Base-by-base conservation (phyloP, 2,329 filamentous ascomycete species). In the Aspergillus jensenii region DNA sequence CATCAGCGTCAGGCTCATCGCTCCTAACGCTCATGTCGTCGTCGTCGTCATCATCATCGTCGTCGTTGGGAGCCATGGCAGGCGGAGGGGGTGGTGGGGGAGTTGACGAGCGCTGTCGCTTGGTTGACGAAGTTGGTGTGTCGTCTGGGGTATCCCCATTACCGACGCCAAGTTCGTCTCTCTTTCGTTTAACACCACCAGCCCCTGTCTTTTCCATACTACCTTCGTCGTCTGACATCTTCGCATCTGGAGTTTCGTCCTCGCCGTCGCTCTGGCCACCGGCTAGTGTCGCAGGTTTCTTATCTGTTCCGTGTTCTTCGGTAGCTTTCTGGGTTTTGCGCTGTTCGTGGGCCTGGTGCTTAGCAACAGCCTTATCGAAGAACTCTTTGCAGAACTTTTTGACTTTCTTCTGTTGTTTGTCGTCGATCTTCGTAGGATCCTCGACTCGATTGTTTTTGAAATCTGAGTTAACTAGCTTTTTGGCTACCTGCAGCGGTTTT, bases 401-500 rank as follows among this genome's bases (percentile, higher is more conserved):
- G 59, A 97, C 85, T 62, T 92, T 91, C 70, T 88, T 88, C 66
- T 88, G 84, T 67, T 95, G 90, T 70, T 91, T 93, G 37, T 90
- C 84, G 27, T 83, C 84, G 63, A 97, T 88, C 49, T 84, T 85
- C 23, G 86, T 90, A 0, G 92, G 93, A 68, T 97, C 88, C 46
- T 86, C 83, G 9, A 97, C 92, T n/a, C 91, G 88, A 48, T 87
- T 86, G 69, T 93, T 89, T 73, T 96, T 96, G 78, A 90, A 97
- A 73, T 98, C 93, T 0, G 91, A 95, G 17, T 90, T 86, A 19
- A 96, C 93, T 14, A 98, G 84, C 74, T 93, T 96, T 76, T 96
- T 96, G 56, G 87, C 87, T 47, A 93, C 84, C 73, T 84, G 58
- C 45, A 8, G 31, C 27, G 31, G 35, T 83, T 27, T 82, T 53